phyloP scores from a whole-genome alignment of 345 rosid genomes.

The Sapria himalayana region DNA sequence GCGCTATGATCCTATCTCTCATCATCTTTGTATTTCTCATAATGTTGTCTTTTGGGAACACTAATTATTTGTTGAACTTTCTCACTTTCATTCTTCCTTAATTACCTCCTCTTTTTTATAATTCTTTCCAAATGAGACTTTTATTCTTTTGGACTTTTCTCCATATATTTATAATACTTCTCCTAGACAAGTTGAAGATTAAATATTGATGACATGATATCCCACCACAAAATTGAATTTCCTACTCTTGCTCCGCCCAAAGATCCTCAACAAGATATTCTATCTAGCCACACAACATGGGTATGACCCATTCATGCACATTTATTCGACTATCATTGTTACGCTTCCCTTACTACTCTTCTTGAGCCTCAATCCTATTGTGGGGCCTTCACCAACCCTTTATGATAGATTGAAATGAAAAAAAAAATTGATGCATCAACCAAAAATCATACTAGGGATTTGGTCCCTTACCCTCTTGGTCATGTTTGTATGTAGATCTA shows the following conservation, averaged over 20 bases:
- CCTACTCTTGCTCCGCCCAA: not conserved
- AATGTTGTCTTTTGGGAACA: too few species aligned
- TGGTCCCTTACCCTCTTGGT: not conserved
- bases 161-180: too few species aligned
- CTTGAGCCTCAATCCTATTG: not conserved
- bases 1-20: too few species aligned
- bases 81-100: too few species aligned
- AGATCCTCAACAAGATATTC: not conserved
- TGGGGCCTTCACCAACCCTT: too few species aligned
- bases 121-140: too few species aligned
- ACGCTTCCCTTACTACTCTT: not conserved
- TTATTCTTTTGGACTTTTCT: too few species aligned
- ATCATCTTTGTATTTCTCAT: too few species aligned
- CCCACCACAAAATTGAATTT: not conserved
- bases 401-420: not conserved
- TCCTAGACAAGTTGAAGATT: too few species aligned
- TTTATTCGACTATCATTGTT: not conserved
- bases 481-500: not conserved
- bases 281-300: not conserved
- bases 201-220: too few species aligned
- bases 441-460: not conserved
- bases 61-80: too few species aligned
- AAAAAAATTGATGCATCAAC: not conserved
- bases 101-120: too few species aligned
- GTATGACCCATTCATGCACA: not conserved